Base-by-base conservation (phyloP, 208 protist species). In the Wallacemonas sp. region DNA sequence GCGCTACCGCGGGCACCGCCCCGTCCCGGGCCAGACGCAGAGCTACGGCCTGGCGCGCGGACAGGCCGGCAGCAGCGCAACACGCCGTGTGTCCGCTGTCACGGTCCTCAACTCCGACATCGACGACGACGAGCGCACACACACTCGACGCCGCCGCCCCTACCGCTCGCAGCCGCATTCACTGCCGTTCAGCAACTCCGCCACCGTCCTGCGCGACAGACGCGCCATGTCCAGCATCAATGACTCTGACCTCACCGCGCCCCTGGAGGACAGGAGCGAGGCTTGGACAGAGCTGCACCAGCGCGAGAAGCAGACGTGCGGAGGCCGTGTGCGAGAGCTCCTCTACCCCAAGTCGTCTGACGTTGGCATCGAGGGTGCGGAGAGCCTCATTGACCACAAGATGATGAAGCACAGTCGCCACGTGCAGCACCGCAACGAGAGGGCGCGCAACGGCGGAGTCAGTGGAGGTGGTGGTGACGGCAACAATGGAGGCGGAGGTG, bases 71-170 rank as follows among this genome's bases (percentile, higher is more conserved):
- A 39, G 52, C 29, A n/a, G n/a, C 8, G 14, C 30, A 34, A 29
- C 9, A 11, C 26, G 52, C 2, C 26, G 52, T 16, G 14, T 30
- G n/a, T 58, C 52, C n/a, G 52, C 30, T 3, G 52, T 58, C 14
- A 58, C 47, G 21, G 47, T 55, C 5, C 47, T 55, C 9, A 55
- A 23, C 47, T 55, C 47, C 47, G 47, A 55, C 47, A 58, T 58
- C 12, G 52, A 3, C 30, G 32, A 27, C 32, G 47, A 34, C 47
- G 19, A 23, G 4, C 41, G 19, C 41, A 19, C 41, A 14, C 17
- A 47, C 17, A 17, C 41, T 17, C 41, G 17, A 3, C 4, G 17
- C 9, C 41, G 19, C 19, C 41, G 47, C 19, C 24, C 1, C 6
- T 24, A 27, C 52, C 32, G 52, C 14, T 9, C 11, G 32, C 30